Percentiles rank a stretch among this genome's conserved stretches.
phyloP scores from a whole-genome alignment of 768 basidiomycete species.

The Rhodotorula kratochvilovae region DNA sequence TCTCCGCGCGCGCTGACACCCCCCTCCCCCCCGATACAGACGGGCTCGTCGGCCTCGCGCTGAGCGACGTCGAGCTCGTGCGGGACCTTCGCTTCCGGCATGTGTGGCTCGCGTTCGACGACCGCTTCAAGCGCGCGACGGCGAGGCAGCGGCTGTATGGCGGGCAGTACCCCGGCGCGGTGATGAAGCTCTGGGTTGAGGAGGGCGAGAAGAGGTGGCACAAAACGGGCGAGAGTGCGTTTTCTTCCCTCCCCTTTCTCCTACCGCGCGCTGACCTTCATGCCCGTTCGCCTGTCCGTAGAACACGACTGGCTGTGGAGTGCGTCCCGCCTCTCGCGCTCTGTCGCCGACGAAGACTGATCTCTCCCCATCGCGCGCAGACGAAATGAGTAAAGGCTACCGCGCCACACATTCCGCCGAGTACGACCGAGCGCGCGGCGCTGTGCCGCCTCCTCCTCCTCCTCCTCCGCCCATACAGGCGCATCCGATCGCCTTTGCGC shows the following conservation, averaged over 20 bases:
- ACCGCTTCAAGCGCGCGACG: background rate
- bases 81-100: background rate
- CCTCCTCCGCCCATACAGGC: background rate
- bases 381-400: background rate
- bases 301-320: background rate
- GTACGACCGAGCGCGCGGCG: background rate
- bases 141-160: background rate
- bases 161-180: background rate
- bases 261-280: background rate
- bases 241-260: background rate
- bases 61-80: background rate
- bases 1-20: background rate
- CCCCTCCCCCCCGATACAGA: too few relatives aligned
- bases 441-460: too few relatives aligned
- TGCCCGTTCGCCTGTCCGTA: background rate
- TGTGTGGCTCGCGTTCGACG: background rate
- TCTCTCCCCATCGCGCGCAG: background rate
- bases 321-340: background rate
- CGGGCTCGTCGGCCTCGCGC: background rate
- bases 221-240: background rate
- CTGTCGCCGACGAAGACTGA: background rate
- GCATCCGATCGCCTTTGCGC: background rate
- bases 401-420: background rate
- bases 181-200: slow-evolving; percentile 3
- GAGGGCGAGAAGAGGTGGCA: background rate